Conservation (phyloP, 495 filamentous ascomycete genomes). For the Parmelia sp. region DNA sequence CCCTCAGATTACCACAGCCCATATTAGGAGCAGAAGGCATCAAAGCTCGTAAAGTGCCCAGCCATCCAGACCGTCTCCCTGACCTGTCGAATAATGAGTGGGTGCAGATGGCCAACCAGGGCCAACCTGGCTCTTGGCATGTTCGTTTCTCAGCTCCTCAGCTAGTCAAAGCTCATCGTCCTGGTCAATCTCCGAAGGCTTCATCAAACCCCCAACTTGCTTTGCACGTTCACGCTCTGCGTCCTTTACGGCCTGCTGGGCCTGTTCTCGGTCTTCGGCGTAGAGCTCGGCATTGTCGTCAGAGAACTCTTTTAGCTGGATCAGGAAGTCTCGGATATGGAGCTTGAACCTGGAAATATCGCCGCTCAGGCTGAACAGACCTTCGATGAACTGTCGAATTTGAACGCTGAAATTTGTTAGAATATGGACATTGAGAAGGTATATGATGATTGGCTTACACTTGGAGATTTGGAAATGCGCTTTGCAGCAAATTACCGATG, state of each 20-base stretch:
- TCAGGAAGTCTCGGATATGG: constrained; percentile 90
- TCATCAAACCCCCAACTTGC: constrained; percentile 85
- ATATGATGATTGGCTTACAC: constrained; percentile 52
- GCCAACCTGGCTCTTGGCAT: constrained; percentile 23
- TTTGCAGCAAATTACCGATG: constrained; percentile 76
- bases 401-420: constrained; percentile 53
- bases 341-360: constrained; percentile 87
- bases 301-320: constrained; percentile 89
- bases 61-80: constrained; percentile 39
- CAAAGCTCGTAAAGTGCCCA: constrained; percentile 50
- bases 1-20: background rate
- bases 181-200: constrained; percentile 83
- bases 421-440: background rate
- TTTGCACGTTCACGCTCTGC: constrained; percentile 82
- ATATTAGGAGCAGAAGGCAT: constrained; percentile 12
- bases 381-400: constrained; percentile 82
- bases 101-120: constrained; percentile 8
- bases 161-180: constrained; percentile 92
- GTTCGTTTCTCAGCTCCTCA: constrained; percentile 58
- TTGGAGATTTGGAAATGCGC: constrained; percentile 89
- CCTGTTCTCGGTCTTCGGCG: constrained; percentile 86
- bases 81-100: constrained; percentile 3
- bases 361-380: constrained; percentile 72
- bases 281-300: constrained; percentile 91
- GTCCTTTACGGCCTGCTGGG: constrained; percentile 65